These are phyloP conservation scores for Diaporthe batatas DNA, from an alignment of 2,329 filamentous ascomycete genomes.

Conservation along the genomic window DNA sequence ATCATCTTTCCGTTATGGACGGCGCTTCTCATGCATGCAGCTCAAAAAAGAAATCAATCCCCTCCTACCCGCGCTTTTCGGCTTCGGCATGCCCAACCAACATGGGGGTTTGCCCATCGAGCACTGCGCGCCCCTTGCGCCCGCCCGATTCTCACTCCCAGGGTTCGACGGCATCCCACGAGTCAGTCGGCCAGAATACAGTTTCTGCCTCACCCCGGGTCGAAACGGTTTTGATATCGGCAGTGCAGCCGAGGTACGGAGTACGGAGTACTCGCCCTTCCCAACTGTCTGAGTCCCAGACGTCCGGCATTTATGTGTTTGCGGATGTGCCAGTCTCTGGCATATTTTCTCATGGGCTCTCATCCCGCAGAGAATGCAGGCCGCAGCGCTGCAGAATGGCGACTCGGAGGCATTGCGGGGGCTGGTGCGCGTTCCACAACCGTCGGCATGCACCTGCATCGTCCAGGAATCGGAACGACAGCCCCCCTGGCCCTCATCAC, in stretches of 20 bases:
- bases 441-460: conserved; percentile 29
- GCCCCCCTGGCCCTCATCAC: conserved; percentile 18
- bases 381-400: conserved; percentile 15
- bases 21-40: conserved; percentile 39
- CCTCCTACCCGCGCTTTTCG: conserved; percentile 15
- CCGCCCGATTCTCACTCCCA: conserved; percentile 10
- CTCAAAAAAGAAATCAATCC: conserved; percentile 18
- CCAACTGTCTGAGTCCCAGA: not conserved
- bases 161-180: conserved; percentile 11
- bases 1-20: conserved; percentile 34
- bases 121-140: conserved; percentile 27
- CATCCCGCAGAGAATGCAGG: not conserved
- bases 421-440: conserved; percentile 31
- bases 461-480: conserved; percentile 35
- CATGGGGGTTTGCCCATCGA: conserved; percentile 33
- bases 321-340: not conserved
- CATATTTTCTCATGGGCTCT: not conserved
- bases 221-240: conserved; percentile 14
- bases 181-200: conserved; percentile 25
- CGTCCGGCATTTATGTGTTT: not conserved
- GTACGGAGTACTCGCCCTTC: not conserved
- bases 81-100: conserved; percentile 11
- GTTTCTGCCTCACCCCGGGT: conserved; percentile 30
- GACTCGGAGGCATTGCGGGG: conserved; percentile 18
- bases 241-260: conserved; percentile 5